A percentile compares a stretch with the other conserved stretches of the same genome.
phyloP scores from a whole-genome alignment of 2,329 filamentous ascomycete species.

The Aplosporella prunicola region DNA sequence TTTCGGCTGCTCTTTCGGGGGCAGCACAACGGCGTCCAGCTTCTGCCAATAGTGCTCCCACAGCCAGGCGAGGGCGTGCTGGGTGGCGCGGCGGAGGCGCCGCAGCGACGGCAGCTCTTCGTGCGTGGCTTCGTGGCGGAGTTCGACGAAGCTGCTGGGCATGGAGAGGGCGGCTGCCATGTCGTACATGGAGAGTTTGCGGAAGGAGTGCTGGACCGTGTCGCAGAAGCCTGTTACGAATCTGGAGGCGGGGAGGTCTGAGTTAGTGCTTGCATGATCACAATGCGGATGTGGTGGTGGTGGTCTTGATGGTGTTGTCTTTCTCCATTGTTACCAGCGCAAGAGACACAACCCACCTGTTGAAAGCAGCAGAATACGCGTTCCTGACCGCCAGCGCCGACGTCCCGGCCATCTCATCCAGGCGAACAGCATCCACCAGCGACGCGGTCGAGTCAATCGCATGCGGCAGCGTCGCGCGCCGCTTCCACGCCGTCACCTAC shows the following conservation, averaged over 20 bases:
- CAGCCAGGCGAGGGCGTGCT: slow-evolving; percentile 69
- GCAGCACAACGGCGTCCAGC: slow-evolving; percentile 28
- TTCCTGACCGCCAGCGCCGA: slow-evolving; percentile 54
- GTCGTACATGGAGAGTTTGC: slow-evolving; percentile 60
- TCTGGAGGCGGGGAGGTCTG: slow-evolving; percentile 31
- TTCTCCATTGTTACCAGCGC: no score
- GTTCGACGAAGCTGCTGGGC: slow-evolving; percentile 73
- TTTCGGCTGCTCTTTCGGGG: neutral
- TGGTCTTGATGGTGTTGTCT: no score
- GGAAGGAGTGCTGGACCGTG: slow-evolving; percentile 57
- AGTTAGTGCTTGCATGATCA: no score
- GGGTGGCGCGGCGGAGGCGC: slow-evolving; percentile 60
- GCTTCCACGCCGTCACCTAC: slow-evolving; percentile 11
- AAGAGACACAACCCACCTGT: slow-evolving; percentile 59
- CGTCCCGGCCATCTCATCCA: slow-evolving; percentile 44
- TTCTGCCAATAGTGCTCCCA: slow-evolving; percentile 78
- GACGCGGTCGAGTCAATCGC: slow-evolving; percentile 70
- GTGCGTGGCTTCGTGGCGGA: slow-evolving; percentile 83
- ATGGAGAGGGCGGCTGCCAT: slow-evolving; percentile 59
- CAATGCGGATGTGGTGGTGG: no score
- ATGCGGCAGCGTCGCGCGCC: slow-evolving; percentile 50
- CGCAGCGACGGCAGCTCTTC: slow-evolving; percentile 71
- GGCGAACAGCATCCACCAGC: slow-evolving; percentile 58
- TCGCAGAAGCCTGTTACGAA: slow-evolving; percentile 77
- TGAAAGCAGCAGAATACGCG: slow-evolving; percentile 66